phyloP scores from a whole-genome alignment of 768 basidiomycete genomes.

The Lyophyllum decastes region DNA sequence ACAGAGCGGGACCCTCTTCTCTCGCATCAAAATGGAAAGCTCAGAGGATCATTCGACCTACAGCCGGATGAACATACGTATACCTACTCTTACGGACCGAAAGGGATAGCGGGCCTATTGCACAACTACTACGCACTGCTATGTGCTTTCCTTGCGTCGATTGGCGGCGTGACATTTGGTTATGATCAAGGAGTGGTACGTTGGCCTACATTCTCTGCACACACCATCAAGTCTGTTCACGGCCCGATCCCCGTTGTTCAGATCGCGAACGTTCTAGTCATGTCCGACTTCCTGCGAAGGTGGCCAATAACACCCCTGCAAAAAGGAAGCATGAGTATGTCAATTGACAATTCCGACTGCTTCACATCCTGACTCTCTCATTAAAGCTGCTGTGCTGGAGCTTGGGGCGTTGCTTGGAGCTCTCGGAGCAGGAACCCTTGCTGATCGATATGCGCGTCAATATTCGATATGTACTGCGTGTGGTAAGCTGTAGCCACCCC shows the following conservation, averaged over 20 bases:
- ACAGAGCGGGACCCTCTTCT: conserved; percentile 2
- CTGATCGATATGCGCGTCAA: conserved; percentile 68
- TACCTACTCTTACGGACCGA: conserved; percentile 73
- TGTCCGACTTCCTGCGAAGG: conserved; percentile 67
- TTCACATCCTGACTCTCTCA: background rate
- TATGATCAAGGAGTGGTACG: conserved; percentile 79
- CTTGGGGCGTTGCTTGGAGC: conserved; percentile 81
- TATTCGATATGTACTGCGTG: conserved; percentile 69
- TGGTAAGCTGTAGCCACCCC: conserved; percentile 38
- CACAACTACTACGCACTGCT: conserved; percentile 65
- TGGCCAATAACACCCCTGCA: conserved; percentile 76
- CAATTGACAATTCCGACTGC: background rate
- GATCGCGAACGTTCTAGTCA: conserved; percentile 85
- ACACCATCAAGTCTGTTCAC: background rate
- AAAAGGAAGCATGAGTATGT: conserved; percentile 77
- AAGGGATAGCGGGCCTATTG: conserved; percentile 60
- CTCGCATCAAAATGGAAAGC: conserved; percentile 4
- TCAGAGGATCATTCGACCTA: conserved; percentile 35
- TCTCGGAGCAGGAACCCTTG: conserved; percentile 60
- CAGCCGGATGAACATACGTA: conserved; percentile 44
- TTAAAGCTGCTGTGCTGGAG: conserved; percentile 72
- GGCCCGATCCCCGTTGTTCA: conserved; percentile 14
- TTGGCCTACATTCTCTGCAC: background rate
- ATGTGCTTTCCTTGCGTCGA: conserved; percentile 74
- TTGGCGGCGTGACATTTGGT: conserved; percentile 79